Evolutionary conservation across 148 eudicot species (phyloP).

Genomic region (Rhododendron ferrugineum): DNA sequence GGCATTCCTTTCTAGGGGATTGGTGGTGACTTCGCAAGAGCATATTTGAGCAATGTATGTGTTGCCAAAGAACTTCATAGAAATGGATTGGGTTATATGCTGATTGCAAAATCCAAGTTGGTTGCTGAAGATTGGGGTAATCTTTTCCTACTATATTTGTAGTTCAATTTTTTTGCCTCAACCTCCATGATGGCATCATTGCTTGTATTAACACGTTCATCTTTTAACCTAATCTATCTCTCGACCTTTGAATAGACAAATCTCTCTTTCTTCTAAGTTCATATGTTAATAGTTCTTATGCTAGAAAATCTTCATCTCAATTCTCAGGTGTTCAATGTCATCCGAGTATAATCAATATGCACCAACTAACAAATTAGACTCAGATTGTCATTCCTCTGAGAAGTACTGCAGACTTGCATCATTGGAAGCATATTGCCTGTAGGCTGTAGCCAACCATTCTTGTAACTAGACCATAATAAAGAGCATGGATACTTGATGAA

Average conservation of each 20-base stretch:
- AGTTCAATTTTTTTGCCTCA: not conserved
- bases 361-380: not conserved
- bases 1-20: slow-evolving; percentile 50
- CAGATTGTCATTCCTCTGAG: not conserved
- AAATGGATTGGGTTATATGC: slow-evolving; percentile 65
- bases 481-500: not conserved
- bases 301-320: not conserved
- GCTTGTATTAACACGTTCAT: not conserved
- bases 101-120: slow-evolving; percentile 51
- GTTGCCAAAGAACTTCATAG: slow-evolving; percentile 84
- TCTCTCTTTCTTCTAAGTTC: not conserved
- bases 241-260: not conserved
- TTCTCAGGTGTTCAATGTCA: not conserved
- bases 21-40: slow-evolving; percentile 87
- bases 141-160: not conserved
- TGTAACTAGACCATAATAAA: not conserved
- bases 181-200: not conserved
- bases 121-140: slow-evolving; percentile 94
- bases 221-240: not conserved
- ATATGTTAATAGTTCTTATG: not conserved
- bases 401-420: not conserved
- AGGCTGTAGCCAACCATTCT: not conserved
- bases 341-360: not conserved
- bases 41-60: slow-evolving; percentile 84
- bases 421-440: not conserved